phyloP scores from a whole-genome alignment of 2,329 filamentous ascomycete genomes.

The Cadophora malorum region DNA sequence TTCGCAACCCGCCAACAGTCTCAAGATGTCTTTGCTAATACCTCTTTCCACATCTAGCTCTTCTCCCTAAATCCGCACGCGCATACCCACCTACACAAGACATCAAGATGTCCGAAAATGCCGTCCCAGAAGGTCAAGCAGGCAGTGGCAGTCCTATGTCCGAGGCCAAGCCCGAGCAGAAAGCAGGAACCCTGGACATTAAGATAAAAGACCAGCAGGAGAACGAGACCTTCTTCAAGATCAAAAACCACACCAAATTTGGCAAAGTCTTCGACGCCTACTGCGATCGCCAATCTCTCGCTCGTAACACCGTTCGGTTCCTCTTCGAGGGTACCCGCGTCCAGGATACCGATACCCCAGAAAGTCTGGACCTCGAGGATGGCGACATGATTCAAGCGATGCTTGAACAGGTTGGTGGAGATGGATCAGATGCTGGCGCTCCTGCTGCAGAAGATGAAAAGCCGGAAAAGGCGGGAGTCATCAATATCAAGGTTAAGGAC shows the following conservation, averaged over 20 bases:
- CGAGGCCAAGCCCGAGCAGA: neutral
- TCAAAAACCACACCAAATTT: slow-evolving; percentile 31
- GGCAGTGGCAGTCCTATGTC: neutral
- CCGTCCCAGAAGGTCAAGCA: neutral
- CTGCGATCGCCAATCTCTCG: slow-evolving; percentile 19
- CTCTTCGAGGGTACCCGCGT: slow-evolving; percentile 31
- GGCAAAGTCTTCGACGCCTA: slow-evolving; percentile 33
- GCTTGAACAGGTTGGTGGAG: slow-evolving; percentile 31
- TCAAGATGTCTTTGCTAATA: neutral
- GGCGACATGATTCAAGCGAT: slow-evolving; percentile 32
- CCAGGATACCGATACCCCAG: slow-evolving; percentile 29
- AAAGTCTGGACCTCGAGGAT: slow-evolving; percentile 31
- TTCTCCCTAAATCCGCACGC: neutral
- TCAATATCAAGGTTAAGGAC: neutral
- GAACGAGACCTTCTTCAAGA: slow-evolving; percentile 28
- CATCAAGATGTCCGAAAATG: slow-evolving; percentile 1
- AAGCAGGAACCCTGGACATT: slow-evolving; percentile 18
- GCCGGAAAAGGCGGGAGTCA: neutral
- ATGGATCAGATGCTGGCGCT: slow-evolving; percentile 2
- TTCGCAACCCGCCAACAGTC: neutral
- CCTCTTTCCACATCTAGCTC: neutral
- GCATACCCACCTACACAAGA: neutral
- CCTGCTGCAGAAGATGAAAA: neutral
- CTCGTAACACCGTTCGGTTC: slow-evolving; percentile 28
- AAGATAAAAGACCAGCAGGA: slow-evolving; percentile 32